Base-by-base conservation (phyloP, 2,329 filamentous ascomycete genomes). In the Leptographium galeiforme region DNA sequence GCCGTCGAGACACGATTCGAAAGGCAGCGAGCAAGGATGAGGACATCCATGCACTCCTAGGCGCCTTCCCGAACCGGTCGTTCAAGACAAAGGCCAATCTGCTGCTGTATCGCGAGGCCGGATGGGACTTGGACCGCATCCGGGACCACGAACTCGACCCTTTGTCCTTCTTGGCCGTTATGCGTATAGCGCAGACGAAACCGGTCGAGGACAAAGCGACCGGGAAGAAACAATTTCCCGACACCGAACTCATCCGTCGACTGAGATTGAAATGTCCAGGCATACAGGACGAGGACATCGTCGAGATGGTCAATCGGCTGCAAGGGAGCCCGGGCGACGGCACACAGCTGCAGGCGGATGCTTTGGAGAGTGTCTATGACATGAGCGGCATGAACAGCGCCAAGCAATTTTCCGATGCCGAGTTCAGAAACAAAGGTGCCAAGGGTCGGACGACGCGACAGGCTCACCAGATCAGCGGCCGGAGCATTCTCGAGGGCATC, bases 41-140 rank as follows among this genome's bases (percentile, higher is more conserved):
- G 4, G 32, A 34, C 40, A 7, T 62, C 18, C 58, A 63, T 52
- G 55, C 48, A 16, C 5, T 63, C 6, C 40, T 63, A n/a, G 51
- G 57, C 25, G 30, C 56, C 13, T 47, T 53, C 1, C 5, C n/a
- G 4, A 67, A 65, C 39, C 36, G n/a, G 2, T 61, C 63, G 36
- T 72, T 69, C 60, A 66, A 61, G 32, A 57, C 54, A 1, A 69
- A 67, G 51, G 66, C 70, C 0, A 54, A 59, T n/a, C 52, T 70
- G 6, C 33, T 62, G 7, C 32, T 63, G 0, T 68, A 62, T 45
- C 60, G 60, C 6, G 58, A 61, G 8, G 65, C 66, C 8, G 58
- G 62, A 8, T 73, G 68, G 68, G 58, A 67, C 33, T 40, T 61
- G 8, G 63, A 68, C 8, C 61, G 61, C 6, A 68, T 73, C 11